Evolutionary conservation across 2,329 filamentous ascomycete genomes (phyloP), one percentile per base, ranked within the genome.

Genomic region (Ophiosphaerella korrae): DNA sequence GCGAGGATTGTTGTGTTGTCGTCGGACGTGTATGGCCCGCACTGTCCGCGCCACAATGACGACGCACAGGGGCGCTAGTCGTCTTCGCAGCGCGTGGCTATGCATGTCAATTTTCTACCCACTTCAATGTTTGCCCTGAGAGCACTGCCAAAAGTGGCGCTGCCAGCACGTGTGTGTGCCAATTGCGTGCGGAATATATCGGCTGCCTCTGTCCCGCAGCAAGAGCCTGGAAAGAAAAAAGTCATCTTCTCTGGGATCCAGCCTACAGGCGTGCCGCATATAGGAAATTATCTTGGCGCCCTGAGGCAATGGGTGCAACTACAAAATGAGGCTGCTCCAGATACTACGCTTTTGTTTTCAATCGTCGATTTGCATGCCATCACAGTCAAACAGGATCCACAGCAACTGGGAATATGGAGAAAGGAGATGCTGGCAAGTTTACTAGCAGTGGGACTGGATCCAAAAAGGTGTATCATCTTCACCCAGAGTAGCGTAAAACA

Each of bases 361-460:
- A 84, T 99, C 45, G 94, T 96, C 45, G 94, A 99, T 74, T 80
- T 97, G 16, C 94, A 99, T 75, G 93, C 94, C 55, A 88, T 99
- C 66, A 99, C 94, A 0, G 77, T 88, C 21, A 61, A 58, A 54
- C 89, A 93, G 71, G 76, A 88, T 32, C 80, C 85, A 0, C 73
- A 73, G 1, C 74, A 82, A 52, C 77, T 97, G 53, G 80, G 80
- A 45, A 76, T 78, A 74, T 85, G 84, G 75, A 88, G 87, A 69
- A 84, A 83, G 52, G 86, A 97, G 75, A 87, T 86, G 58, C 77
- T 97, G 59, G 92, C 92, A 7, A 85, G 88, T 36, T 74, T 99
- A 50, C 74, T 97, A 42, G 94, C 94, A 16, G 83, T 96, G 49
- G 94, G 94, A 1, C 77, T 97, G 52, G 83, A 93, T 71, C 90